Conservation (phyloP, 2,329 filamentous ascomycete species). For the Aspergillus sp. region DNA sequence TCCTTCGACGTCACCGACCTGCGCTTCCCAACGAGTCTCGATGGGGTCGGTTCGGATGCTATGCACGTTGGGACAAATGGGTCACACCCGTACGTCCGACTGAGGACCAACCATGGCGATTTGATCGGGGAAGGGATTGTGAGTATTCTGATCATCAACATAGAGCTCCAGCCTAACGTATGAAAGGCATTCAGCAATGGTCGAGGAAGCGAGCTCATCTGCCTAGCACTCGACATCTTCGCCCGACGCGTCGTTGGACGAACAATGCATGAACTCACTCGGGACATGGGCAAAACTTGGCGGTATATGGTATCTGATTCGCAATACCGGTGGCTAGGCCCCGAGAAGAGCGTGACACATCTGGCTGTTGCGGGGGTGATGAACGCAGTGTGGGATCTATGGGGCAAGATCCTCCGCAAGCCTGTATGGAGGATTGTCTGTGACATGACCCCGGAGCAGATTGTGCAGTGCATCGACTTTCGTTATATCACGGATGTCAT, state of each 20-base stretch:
- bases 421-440: constrained; percentile 88
- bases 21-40: constrained; percentile 48
- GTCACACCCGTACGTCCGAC: constrained; percentile 71
- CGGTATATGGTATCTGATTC: constrained; percentile 84
- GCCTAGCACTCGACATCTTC: constrained; percentile 75
- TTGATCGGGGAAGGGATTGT: constrained; percentile 38
- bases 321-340: constrained; percentile 90
- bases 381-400: constrained; percentile 93
- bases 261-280: constrained; percentile 72
- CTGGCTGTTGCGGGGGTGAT: constrained; percentile 85
- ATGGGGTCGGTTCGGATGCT: constrained; percentile 91
- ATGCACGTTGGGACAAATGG: constrained; percentile 96
- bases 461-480: constrained; percentile 88
- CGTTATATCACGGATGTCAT: constrained; percentile 93
- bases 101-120: constrained; percentile 24
- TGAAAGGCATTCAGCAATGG: constrained; percentile 47
- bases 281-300: constrained; percentile 86
- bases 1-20: background rate
- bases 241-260: constrained; percentile 72
- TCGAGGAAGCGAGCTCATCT: constrained; percentile 90
- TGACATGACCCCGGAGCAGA: constrained; percentile 85
- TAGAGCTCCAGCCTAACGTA: background rate
- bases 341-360: constrained; percentile 91
- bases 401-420: constrained; percentile 82
- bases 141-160: constrained; percentile 7